Conservation (phyloP, 306 rosid genomes). For the Pyrus communis region DNA sequence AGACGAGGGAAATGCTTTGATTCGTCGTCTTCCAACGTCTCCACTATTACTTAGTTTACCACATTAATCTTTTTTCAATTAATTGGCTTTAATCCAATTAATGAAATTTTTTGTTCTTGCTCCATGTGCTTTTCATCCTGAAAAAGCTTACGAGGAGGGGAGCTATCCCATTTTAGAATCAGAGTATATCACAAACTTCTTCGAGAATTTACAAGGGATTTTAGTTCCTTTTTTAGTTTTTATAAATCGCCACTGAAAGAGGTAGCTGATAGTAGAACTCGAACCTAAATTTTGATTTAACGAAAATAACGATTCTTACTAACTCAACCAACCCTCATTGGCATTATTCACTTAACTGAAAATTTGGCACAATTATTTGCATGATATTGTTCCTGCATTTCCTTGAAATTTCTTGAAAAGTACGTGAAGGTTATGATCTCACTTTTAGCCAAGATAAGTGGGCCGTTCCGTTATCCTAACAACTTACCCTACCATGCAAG, state of each 20-base stretch:
- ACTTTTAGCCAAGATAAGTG: background rate
- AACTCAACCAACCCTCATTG: no score
- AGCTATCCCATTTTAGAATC: no score
- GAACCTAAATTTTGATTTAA: no score
- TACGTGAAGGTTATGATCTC: background rate
- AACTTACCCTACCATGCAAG: background rate
- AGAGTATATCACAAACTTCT: no score
- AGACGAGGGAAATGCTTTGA: slow-evolving; percentile 24
- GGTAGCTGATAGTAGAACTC: accelerated
- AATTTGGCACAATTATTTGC: background rate
- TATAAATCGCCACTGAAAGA: accelerated
- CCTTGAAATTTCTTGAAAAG: background rate
- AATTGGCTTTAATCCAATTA: background rate
- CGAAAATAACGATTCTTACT: no score
- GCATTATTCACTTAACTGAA: no score
- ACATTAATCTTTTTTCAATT: background rate
- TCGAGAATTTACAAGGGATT: no score
- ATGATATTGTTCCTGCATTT: background rate
- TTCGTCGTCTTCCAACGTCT: slow-evolving; percentile 5
- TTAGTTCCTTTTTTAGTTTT: no score
- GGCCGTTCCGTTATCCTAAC: background rate
- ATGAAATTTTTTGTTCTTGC: background rate
- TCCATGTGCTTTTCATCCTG: no score
- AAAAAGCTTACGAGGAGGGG: no score
- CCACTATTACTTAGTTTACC: background rate